Conservation (phyloP, 169 alveolate genomes). For the Eimeria maxima region DNA sequence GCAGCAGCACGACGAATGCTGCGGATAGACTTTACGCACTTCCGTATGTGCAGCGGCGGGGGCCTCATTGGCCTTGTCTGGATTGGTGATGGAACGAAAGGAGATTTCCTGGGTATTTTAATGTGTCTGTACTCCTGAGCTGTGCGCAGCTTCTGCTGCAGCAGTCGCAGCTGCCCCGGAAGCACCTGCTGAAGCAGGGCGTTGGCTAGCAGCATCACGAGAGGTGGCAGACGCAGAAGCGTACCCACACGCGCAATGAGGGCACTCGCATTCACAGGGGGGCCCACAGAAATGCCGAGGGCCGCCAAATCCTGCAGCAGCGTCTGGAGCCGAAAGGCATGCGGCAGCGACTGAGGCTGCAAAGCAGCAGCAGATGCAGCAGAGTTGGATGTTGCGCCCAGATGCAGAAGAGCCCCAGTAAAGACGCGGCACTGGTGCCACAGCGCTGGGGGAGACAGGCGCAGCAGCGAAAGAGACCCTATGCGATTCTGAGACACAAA, state of each 20-base stretch:
- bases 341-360: slow-evolving; percentile 70
- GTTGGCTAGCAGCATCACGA: slow-evolving; percentile 48
- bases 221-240: slow-evolving; percentile 27
- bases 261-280: slow-evolving; percentile 26
- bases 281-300: neutral
- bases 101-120: slow-evolving; percentile 8
- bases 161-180: slow-evolving; percentile 24
- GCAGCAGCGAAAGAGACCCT: slow-evolving; percentile 45
- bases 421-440: slow-evolving; percentile 60
- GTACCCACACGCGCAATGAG: neutral
- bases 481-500: slow-evolving; percentile 30
- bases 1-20: slow-evolving; percentile 15
- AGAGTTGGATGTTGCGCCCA: neutral
- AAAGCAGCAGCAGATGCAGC: neutral
- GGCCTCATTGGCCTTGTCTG: neutral
- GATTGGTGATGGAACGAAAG: neutral
- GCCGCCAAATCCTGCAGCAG: slow-evolving; percentile 41
- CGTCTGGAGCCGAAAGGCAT: slow-evolving; percentile 21
- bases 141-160: slow-evolving; percentile 29
- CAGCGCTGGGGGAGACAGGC: slow-evolving; percentile 52
- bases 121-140: slow-evolving; percentile 59
- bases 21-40: slow-evolving; percentile 14
- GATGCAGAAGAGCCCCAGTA: slow-evolving; percentile 44
- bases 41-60: slow-evolving; percentile 24
- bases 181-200: slow-evolving; percentile 65